Conservation (phyloP, 139 green algal genomes). For the Nannochloris sp. region DNA sequence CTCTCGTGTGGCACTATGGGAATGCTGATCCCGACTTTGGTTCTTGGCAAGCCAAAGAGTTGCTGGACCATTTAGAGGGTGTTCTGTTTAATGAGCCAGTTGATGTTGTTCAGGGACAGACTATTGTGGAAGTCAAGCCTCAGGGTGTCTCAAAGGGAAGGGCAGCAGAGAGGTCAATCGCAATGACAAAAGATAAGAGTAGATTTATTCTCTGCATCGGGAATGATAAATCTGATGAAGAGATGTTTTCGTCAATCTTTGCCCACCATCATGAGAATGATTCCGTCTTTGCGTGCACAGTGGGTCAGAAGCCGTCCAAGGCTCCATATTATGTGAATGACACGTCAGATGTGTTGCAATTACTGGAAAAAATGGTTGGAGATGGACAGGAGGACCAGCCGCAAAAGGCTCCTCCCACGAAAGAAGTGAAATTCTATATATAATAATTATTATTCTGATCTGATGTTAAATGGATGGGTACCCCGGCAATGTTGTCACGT, state of each 20-base stretch:
- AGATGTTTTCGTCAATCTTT: conserved; percentile 89
- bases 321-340: conserved; percentile 97
- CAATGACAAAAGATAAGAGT: conserved; percentile 19
- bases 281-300: conserved; percentile 86
- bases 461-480: conserved; percentile 11
- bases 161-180: conserved; percentile 64
- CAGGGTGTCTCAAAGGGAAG: conserved; percentile 72
- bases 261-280: conserved; percentile 30
- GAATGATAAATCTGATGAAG: conserved; percentile 94
- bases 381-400: background rate
- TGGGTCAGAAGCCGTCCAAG: conserved; percentile 91
- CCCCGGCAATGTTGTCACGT: conserved; percentile 25
- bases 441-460: background rate
- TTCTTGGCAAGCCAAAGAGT: conserved; percentile 95
- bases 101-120: conserved; percentile 57
- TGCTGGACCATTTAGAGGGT: conserved; percentile 94
- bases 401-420: background rate
- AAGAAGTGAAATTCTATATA: conserved; percentile 1
- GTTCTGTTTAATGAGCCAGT: conserved; percentile 87
- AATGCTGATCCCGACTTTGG: conserved; percentile 96
- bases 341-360: conserved; percentile 60
- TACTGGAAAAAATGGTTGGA: conserved; percentile 28
- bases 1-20: conserved; percentile 89
- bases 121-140: conserved; percentile 88
- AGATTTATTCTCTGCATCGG: conserved; percentile 95